Percentiles rank a stretch among this genome's conserved stretches.
Conservation (phyloP, 805 yeast genomes). For the Scheffersomyces amazonensis region DNA sequence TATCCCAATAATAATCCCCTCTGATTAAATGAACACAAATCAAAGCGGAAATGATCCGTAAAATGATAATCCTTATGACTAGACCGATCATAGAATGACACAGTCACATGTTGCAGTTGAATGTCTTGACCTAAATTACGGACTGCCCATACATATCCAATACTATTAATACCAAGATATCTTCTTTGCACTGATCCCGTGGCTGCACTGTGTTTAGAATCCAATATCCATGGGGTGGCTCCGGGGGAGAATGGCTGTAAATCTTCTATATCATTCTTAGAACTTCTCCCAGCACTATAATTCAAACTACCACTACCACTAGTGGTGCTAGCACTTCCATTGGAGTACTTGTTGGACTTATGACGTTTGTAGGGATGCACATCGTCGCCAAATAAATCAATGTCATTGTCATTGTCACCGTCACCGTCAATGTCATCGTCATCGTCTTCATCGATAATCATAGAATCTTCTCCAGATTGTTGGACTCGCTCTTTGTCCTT, state of each 20-base stretch:
- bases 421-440: slow-evolving; percentile 19
- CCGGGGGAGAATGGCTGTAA: slow-evolving; percentile 80
- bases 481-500: slow-evolving; percentile 6
- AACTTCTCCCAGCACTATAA: neutral
- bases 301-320: neutral
- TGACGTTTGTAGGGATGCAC: neutral
- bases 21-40: slow-evolving; percentile 69
- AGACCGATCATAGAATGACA: slow-evolving; percentile 80
- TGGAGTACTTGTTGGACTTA: neutral
- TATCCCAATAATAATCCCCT: slow-evolving; percentile 61
- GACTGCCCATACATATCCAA: slow-evolving; percentile 83
- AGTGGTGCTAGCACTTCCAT: neutral
- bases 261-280: slow-evolving; percentile 11
- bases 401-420: slow-evolving; percentile 15
- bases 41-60: slow-evolving; percentile 68
- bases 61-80: slow-evolving; percentile 79
- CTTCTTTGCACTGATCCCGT: slow-evolving; percentile 50
- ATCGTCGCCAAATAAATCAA: slow-evolving; percentile 9
- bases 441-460: slow-evolving; percentile 32
- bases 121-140: slow-evolving; percentile 23
- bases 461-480: slow-evolving; percentile 30
- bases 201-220: slow-evolving; percentile 1
- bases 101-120: slow-evolving; percentile 66
- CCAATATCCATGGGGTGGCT: slow-evolving; percentile 68
- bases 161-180: slow-evolving; percentile 73